Conservation (phyloP, 2,329 filamentous ascomycete species). For the Xylaria digitata region DNA sequence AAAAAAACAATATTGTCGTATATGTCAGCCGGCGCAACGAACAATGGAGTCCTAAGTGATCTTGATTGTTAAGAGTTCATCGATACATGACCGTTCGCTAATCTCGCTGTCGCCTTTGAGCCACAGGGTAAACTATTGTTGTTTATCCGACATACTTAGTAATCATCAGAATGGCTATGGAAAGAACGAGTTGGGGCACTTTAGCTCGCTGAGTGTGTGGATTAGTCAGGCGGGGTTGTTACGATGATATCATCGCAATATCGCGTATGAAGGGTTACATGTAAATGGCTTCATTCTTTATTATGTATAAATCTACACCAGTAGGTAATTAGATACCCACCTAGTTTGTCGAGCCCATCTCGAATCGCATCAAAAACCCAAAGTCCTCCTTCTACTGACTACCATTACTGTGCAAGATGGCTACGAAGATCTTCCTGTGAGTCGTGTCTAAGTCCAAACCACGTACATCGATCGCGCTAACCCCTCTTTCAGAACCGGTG, state of each 20-base stretch:
- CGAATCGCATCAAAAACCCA: neutral
- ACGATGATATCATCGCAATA: slow-evolving; percentile 18
- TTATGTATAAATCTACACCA: slow-evolving; percentile 1
- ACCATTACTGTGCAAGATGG: slow-evolving; percentile 47
- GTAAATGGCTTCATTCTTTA: slow-evolving; percentile 17
- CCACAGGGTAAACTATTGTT: neutral
- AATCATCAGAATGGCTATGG: slow-evolving; percentile 1
- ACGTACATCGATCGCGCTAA: slow-evolving; percentile 14
- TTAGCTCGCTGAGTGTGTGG: slow-evolving; percentile 3
- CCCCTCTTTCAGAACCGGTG: slow-evolving; percentile 54
- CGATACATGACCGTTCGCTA: neutral
- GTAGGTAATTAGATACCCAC: neutral
- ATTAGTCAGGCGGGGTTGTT: slow-evolving; percentile 26
- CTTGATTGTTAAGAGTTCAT: neutral
- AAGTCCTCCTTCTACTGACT: neutral
- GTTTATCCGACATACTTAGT: slow-evolving; percentile 17
- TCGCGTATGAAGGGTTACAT: neutral
- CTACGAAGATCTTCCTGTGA: slow-evolving; percentile 57
- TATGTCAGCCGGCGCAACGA: slow-evolving; percentile 22
- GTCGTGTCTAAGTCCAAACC: slow-evolving; percentile 36
- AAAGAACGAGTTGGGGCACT: slow-evolving; percentile 7
- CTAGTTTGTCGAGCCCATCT: neutral
- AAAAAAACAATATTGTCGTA: slow-evolving; percentile 5
- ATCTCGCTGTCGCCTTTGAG: neutral
- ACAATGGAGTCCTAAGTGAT: neutral